phyloP scores from a whole-genome alignment of 1,139 yeast species.

The Candida sp. region DNA sequence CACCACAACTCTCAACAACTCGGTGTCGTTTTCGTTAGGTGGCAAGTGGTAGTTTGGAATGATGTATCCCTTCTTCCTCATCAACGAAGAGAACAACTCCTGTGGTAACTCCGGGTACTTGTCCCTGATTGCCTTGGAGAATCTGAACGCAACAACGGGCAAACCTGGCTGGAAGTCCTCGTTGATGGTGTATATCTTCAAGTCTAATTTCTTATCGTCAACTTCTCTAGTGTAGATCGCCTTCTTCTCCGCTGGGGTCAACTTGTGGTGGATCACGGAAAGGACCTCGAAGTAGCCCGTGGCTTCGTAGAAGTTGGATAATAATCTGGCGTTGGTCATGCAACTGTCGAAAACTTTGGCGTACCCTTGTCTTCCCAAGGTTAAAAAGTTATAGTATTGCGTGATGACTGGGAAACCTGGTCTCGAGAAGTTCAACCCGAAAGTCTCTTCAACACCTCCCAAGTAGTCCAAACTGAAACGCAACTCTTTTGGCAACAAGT shows the following conservation, averaged over 20 bases:
- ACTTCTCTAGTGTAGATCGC: constrained; percentile 23
- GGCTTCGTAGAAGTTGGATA: constrained; percentile 67
- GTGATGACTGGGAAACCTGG: constrained; percentile 92
- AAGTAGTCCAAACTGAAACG: constrained; percentile 64
- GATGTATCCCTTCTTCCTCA: constrained; percentile 86
- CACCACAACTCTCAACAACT: constrained; percentile 86
- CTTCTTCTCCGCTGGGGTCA: constrained; percentile 18
- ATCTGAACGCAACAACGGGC: constrained; percentile 88
- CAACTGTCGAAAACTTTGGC: constrained; percentile 63
- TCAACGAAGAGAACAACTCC: constrained; percentile 68
- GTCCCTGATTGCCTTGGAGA: constrained; percentile 59
- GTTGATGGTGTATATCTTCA: constrained; percentile 23
- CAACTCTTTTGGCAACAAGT: constrained; percentile 68
- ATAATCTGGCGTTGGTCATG: constrained; percentile 69
- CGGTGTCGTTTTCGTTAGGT: constrained; percentile 54
- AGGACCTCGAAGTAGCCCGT: constrained; percentile 74
- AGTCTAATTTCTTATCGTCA: constrained; percentile 6
- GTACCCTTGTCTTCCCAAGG: constrained; percentile 75
- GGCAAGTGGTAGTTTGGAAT: constrained; percentile 92
- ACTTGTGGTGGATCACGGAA: constrained; percentile 74
- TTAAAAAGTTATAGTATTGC: constrained; percentile 82
- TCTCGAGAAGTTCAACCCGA: constrained; percentile 79
- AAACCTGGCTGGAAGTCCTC: constrained; percentile 70
- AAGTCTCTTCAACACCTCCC: constrained; percentile 91
- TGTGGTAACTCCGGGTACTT: constrained; percentile 88